Base-by-base conservation (phyloP, 192 early-diverging fungal species). In the Lobosporangium transversale region DNA sequence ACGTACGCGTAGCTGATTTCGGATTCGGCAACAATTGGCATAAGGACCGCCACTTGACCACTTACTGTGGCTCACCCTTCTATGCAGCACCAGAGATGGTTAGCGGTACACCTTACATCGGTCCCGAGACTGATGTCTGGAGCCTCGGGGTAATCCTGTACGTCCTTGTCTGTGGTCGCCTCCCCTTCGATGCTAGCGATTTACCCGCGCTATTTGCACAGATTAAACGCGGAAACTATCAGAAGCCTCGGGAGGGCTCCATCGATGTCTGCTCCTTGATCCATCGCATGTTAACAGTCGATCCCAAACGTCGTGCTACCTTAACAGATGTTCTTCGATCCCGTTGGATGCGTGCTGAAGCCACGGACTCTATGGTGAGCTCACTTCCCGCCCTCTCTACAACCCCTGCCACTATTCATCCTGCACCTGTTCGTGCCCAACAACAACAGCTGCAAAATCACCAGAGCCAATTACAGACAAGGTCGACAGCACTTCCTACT, bases 1-100 rank as follows among this genome's bases (percentile, higher is more conserved):
- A 81, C 35, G 78, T 89, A 32, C 79, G 84, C 3, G 59, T 89
- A 20, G 85, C 83, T 14, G 88, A 89, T 55, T 89, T 89, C 69
- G 88, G 88, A n/a, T 89, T 89, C 56, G 88, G 81, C 10, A 89
- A 86, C 51, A 73, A 78, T 26, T 80, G 81, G 55, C 62, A 81
- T 44, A 74, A 80, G 27, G 76, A 83, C 14, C 66, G 85, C n/a
- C 68, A 86, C 27, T 68, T 91, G 35, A 86, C 82, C 35, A 91
- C 90, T 10, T 91, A 87, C 60, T 91, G 90, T 65, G 90, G 90
- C 3, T 87, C 78, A 15, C 87, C 87, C 10, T 87, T 83, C 48
- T 89, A 89, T 50, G 88, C 88, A n/a, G 81, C 87, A 0, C 88
- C 88, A 15, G 87, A 89, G 62, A 89, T 89, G 86, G 87, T 89